Percentiles rank a stretch among this genome's conserved stretches.
phyloP scores from a whole-genome alignment of 2,329 filamentous ascomycete species.

The Claviceps pusilla region DNA sequence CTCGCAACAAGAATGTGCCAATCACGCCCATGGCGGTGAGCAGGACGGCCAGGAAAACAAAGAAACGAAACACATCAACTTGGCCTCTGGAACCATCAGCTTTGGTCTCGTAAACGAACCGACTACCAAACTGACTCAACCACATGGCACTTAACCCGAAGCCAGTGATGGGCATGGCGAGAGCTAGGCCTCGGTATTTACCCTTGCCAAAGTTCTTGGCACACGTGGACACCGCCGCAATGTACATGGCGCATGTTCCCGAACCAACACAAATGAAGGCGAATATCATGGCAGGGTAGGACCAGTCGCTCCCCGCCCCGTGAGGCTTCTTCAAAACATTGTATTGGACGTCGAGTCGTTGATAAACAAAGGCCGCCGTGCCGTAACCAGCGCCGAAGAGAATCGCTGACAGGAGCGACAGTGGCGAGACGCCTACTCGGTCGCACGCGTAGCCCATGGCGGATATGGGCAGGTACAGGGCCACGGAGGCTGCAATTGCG shows the following conservation, averaged over 20 bases:
- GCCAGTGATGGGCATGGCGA: slow-evolving; percentile 79
- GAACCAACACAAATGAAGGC: slow-evolving; percentile 73
- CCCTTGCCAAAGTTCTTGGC: slow-evolving; percentile 96
- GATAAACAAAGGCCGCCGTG: slow-evolving; percentile 66
- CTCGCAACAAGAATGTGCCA: slow-evolving; percentile 57
- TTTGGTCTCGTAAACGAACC: slow-evolving; percentile 55
- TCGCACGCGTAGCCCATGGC: slow-evolving; percentile 85
- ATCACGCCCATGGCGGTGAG: slow-evolving; percentile 55
- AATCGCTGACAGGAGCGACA: slow-evolving; percentile 56
- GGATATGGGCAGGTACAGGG: slow-evolving; percentile 85
- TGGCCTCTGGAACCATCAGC: slow-evolving; percentile 49
- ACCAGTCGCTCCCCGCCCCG: slow-evolving; percentile 38
- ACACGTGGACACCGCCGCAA: slow-evolving; percentile 81
- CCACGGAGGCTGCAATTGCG: slow-evolving; percentile 71
- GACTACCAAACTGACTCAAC: slow-evolving; percentile 76
- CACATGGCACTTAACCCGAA: slow-evolving; percentile 94
- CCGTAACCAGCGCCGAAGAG: slow-evolving; percentile 73
- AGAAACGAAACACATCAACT: slow-evolving; percentile 69
- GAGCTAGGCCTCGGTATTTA: slow-evolving; percentile 71
- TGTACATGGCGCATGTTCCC: slow-evolving; percentile 78
- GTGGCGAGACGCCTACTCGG: slow-evolving; percentile 62
- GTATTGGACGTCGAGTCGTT: slow-evolving; percentile 32
- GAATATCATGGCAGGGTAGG: slow-evolving; percentile 69
- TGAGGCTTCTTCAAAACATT: slow-evolving; percentile 19
- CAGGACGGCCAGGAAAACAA: slow-evolving; percentile 66